Evolutionary conservation across 345 rosid genomes (phyloP).

Genomic region (Theobroma cacao): DNA sequence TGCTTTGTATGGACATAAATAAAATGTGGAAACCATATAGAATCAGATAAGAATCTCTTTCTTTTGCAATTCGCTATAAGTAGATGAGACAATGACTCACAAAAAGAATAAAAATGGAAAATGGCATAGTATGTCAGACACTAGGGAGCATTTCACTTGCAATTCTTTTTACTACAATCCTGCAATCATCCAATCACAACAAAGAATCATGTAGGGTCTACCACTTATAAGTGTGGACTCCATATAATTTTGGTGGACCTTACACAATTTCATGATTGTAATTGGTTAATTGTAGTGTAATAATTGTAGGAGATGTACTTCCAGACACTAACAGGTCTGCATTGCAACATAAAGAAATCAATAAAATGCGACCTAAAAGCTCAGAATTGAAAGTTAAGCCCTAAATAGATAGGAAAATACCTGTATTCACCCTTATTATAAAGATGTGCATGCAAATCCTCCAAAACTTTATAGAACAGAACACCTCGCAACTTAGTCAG

Average conservation of each 20-base stretch:
- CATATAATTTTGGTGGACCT: too few relatives aligned
- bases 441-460: constrained; percentile 94
- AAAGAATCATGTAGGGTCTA: too few relatives aligned
- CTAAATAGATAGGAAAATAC: constrained; percentile 29
- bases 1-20: neutral
- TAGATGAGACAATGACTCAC: neutral
- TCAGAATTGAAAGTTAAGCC: neutral
- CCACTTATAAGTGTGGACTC: too few relatives aligned
- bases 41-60: neutral
- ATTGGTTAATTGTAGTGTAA: too few relatives aligned
- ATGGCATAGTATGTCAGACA: too few relatives aligned
- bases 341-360: neutral
- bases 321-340: too few relatives aligned
- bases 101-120: neutral
- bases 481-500: constrained; percentile 82
- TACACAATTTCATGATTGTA: too few relatives aligned
- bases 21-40: neutral
- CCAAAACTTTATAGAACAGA: constrained; percentile 80
- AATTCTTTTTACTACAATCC: too few relatives aligned
- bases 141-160: too few relatives aligned
- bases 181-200: too few relatives aligned
- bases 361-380: neutral
- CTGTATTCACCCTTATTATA: constrained; percentile 96
- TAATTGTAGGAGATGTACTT: too few relatives aligned
- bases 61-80: neutral